Evolutionary conservation across 495 filamentous ascomycete genomes (phyloP).

Genomic region (Annulohypoxylon stygium): DNA sequence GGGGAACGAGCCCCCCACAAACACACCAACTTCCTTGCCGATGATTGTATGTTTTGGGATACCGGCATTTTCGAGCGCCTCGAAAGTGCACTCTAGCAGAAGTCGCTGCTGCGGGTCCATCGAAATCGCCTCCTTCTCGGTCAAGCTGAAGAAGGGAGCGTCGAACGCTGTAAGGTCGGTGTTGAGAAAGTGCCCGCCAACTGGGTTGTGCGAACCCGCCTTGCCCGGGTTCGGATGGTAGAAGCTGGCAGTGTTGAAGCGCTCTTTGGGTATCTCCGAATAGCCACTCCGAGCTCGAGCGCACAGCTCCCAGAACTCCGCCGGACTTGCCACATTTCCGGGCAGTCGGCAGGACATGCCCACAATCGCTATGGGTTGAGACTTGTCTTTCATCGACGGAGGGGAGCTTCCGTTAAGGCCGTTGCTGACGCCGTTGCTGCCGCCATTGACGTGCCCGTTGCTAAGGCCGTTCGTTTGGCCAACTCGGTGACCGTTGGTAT

Average conservation of each 20-base stretch:
- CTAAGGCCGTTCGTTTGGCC: constrained; percentile 27
- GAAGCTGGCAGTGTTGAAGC: constrained; percentile 76
- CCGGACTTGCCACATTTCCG: constrained; percentile 65
- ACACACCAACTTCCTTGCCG: constrained; percentile 83
- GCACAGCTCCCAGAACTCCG: constrained; percentile 69
- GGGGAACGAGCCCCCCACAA: constrained; percentile 86
- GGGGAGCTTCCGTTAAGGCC: constrained; percentile 23
- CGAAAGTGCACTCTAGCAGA: constrained; percentile 83
- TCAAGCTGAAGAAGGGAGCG: constrained; percentile 87
- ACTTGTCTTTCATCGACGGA: constrained; percentile 41
- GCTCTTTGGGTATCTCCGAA: constrained; percentile 73
- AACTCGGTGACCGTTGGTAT: constrained; percentile 32
- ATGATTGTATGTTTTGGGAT: constrained; percentile 81
- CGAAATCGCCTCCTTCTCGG: constrained; percentile 77
- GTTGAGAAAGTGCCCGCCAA: constrained; percentile 83
- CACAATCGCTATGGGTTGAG: constrained; percentile 67
- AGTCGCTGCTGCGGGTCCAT: constrained; percentile 89
- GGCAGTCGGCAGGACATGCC: constrained; percentile 68
- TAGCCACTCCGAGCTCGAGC: constrained; percentile 72
- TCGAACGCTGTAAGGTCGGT: constrained; percentile 82
- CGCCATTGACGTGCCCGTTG: constrained; percentile 13
- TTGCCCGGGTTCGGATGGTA: constrained; percentile 82
- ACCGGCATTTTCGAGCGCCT: constrained; percentile 89
- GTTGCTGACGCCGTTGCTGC: constrained; percentile 36
- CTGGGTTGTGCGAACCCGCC: constrained; percentile 76